A percentile compares a stretch with the other conserved stretches of the same genome.
phyloP scores from a whole-genome alignment of 2,329 filamentous ascomycete species.

The Chlorencoelia australis region DNA sequence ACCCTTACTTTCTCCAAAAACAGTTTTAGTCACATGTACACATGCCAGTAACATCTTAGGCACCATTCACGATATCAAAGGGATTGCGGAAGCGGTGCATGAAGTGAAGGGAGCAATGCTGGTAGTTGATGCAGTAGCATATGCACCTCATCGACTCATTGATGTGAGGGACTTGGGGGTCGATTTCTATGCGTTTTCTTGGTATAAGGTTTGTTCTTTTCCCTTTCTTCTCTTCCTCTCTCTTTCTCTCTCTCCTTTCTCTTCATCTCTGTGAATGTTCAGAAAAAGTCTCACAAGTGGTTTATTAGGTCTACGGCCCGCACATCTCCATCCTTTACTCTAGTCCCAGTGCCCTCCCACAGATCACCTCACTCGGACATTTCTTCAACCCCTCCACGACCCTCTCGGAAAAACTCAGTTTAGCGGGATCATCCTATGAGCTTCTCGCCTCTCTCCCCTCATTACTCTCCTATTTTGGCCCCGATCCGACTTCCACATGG shows the following conservation, averaged over 20 bases:
- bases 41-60: constrained; percentile 68
- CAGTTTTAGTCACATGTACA: constrained; percentile 61
- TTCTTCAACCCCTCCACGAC: constrained; percentile 55
- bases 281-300: no score
- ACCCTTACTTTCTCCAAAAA: constrained; percentile 48
- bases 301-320: constrained; percentile 57
- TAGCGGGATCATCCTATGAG: constrained; percentile 64
- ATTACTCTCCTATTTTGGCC: constrained; percentile 51
- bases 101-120: constrained; percentile 46
- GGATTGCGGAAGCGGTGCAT: constrained; percentile 42
- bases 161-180: constrained; percentile 59
- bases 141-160: constrained; percentile 60
- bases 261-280: no score
- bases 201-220: constrained; percentile 59
- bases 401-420: constrained; percentile 56
- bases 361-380: constrained; percentile 49
- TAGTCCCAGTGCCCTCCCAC: constrained; percentile 42
- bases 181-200: constrained; percentile 70
- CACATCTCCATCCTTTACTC: constrained; percentile 65
- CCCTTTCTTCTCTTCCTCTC: no score
- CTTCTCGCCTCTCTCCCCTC: constrained; percentile 51
- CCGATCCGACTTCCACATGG: constrained; percentile 35
- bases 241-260: no score
- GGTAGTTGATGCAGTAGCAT: constrained; percentile 67
- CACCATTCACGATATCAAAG: constrained; percentile 53